These are phyloP conservation scores for Aristolochia fimbriata DNA, from an alignment of 164 flowering plant genomes.

Conservation along the genomic window DNA sequence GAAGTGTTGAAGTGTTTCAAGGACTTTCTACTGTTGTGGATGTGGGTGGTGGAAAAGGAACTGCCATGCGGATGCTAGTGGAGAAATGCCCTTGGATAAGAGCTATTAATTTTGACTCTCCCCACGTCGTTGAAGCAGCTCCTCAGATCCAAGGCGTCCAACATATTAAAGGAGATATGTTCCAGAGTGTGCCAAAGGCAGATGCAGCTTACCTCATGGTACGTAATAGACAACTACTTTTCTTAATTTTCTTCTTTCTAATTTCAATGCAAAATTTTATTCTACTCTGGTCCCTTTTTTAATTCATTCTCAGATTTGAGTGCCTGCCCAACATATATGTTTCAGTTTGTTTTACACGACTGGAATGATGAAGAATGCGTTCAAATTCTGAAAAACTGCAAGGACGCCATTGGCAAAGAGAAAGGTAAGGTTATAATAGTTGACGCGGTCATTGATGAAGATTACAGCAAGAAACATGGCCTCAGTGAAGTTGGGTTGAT, in stretches of 20 bases:
- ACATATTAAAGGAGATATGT: conserved; percentile 9
- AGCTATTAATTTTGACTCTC: conserved; percentile 3
- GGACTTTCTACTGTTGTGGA: conserved; percentile 5
- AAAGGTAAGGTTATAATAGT: conserved; percentile 52
- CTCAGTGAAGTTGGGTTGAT: conserved; percentile 25
- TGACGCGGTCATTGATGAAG: conserved; percentile 39
- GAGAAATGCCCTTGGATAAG: conserved; percentile 8
- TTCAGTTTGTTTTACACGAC: conserved; percentile 57
- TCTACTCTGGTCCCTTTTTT: not conserved
- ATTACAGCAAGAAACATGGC: conserved; percentile 4
- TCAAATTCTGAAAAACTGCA: conserved; percentile 30
- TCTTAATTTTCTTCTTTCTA: not conserved
- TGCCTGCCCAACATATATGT: not conserved
- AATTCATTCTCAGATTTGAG: no score
- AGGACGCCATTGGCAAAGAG: conserved; percentile 34
- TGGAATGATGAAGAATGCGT: conserved; percentile 74
- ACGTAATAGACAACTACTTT: not conserved
- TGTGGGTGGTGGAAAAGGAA: conserved; percentile 11
- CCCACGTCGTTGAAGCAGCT: conserved; percentile 4
- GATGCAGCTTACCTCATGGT: conserved; percentile 8
- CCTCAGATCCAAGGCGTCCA: not conserved
- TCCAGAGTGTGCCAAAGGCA: conserved; percentile 2
- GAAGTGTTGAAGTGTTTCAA: not conserved
- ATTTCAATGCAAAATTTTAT: not conserved
- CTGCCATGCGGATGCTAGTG: not conserved